Base-by-base conservation (phyloP, 495 filamentous ascomycete species). In the Penicillium pancosmium region DNA sequence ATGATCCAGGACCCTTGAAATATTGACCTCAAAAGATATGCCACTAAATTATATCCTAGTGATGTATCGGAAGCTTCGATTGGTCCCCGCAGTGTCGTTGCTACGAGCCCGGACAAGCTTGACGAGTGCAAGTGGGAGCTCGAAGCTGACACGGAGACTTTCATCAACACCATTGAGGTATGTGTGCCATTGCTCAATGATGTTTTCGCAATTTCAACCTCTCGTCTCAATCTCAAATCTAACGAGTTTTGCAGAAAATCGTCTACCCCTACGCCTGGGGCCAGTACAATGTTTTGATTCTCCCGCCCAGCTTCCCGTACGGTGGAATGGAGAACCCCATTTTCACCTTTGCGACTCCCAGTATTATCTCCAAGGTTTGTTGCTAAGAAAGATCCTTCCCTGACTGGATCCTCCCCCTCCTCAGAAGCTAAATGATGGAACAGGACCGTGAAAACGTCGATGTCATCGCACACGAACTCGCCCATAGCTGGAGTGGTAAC, bases 251-350 rank as follows among this genome's bases (percentile, higher is more conserved):
- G 13, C 57, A 80, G 74, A 87, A 88, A 76, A 83, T 97, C 56
- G 83, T 97, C 40, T 94, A 89, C 61, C 88, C 89, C 10, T 97
- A 98, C 66, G 84, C 84, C 40, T 98, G 94, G 93, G 92, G 90
- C 11, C 87, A 91, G 65, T 98, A 97, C 76, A 98, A 97, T 63
- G 91, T 95, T 16, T 76, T 98, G 10, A 88, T 97, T 35, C 78
- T 98, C 31, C 93, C 93, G 2, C 88, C 91, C 2, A 92, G 89
- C 64, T 97, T 97, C 71, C 92, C 93, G 0, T 96, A 91, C 68
- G 80, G 80, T 66, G 91, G 91, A 41, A 97, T 97, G 93, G 93
- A 97, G 78, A 96, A 96, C 69, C 93, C 93, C 0, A 86, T 94
- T 50, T 94, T 89, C 73, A 97, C 93, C 2, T 97, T 95, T 68